These are phyloP conservation scores for Penicillium silybi DNA, from an alignment of 495 filamentous ascomycete species.

Conservation along the genomic window DNA sequence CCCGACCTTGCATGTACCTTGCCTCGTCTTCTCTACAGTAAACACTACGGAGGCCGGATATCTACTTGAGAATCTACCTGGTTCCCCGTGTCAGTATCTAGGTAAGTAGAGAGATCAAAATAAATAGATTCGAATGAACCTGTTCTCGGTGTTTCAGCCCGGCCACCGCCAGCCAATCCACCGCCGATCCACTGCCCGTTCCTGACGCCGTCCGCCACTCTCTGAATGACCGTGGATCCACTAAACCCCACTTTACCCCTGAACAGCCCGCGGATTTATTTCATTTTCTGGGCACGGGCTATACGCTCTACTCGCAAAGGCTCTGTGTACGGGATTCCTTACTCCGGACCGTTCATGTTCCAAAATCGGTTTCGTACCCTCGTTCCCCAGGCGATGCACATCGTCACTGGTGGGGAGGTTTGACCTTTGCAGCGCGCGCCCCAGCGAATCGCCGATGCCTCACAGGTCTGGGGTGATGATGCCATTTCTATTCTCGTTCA, in stretches of 20 bases:
- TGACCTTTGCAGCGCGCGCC: neutral
- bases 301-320: too few species aligned
- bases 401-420: neutral
- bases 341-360: conserved; percentile 5
- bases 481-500: conserved; percentile 1
- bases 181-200: conserved; percentile 24
- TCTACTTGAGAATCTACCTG: too few species aligned
- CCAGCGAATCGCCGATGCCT: neutral
- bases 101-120: too few species aligned
- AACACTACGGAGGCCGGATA: neutral
- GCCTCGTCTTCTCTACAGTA: neutral
- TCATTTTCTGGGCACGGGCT: conserved; percentile 9
- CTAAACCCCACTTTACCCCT: conserved; percentile 27
- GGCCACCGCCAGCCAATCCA: conserved; percentile 10
- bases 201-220: conserved; percentile 14
- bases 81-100: too few species aligned
- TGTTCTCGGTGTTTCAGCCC: conserved; percentile 9
- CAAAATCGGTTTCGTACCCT: neutral
- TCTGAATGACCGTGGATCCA: conserved; percentile 5
- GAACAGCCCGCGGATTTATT: conserved; percentile 23
- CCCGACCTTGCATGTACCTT: neutral
- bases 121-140: neutral
- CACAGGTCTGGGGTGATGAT: neutral
- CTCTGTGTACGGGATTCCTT: conserved; percentile 4
- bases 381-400: neutral